Percentiles rank a stretch among this genome's conserved stretches.
Evolutionary conservation across 2,329 filamentous ascomycete species (phyloP).

Genomic region (Paecilomyces sp.): DNA sequence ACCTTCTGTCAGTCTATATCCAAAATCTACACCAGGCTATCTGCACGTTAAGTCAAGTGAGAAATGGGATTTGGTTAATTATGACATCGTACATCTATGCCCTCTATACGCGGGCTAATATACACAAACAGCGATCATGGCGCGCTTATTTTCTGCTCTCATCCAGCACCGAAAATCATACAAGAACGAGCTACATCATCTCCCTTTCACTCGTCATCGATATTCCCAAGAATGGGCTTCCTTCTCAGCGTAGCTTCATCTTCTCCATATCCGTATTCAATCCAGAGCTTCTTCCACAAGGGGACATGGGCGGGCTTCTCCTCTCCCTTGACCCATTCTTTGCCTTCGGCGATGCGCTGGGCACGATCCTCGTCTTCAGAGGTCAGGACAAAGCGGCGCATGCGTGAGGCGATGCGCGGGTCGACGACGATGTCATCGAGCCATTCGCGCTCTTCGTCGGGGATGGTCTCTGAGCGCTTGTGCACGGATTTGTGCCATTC

Average conservation of each 20-base stretch:
- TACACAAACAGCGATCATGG: neutral
- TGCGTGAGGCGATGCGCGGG: conserved; percentile 64
- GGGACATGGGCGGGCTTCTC: conserved; percentile 27
- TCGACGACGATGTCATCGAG: conserved; percentile 68
- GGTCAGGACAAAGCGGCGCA: conserved; percentile 69
- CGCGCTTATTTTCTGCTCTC: neutral
- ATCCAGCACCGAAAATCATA: neutral
- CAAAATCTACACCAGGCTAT: no score
- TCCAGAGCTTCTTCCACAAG: conserved; percentile 33
- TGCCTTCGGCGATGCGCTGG: conserved; percentile 53
- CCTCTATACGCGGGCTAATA: neutral
- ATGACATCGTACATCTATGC: neutral
- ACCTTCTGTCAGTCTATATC: neutral
- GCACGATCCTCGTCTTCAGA: conserved; percentile 64
- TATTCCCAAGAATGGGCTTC: conserved; percentile 35
- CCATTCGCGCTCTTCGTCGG: conserved; percentile 65
- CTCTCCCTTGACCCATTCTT: conserved; percentile 65
- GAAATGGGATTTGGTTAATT: neutral
- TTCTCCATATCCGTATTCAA: conserved; percentile 34
- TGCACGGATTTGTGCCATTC: conserved; percentile 80
- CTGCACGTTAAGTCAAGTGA: neutral
- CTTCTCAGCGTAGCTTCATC: conserved; percentile 29
- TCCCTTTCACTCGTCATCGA: conserved; percentile 24
- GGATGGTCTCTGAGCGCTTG: conserved; percentile 44
- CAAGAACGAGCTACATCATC: neutral